These are phyloP conservation scores for Tetracladium maxilliforme DNA, from an alignment of 2,329 filamentous ascomycete genomes.

Conservation along the genomic window DNA sequence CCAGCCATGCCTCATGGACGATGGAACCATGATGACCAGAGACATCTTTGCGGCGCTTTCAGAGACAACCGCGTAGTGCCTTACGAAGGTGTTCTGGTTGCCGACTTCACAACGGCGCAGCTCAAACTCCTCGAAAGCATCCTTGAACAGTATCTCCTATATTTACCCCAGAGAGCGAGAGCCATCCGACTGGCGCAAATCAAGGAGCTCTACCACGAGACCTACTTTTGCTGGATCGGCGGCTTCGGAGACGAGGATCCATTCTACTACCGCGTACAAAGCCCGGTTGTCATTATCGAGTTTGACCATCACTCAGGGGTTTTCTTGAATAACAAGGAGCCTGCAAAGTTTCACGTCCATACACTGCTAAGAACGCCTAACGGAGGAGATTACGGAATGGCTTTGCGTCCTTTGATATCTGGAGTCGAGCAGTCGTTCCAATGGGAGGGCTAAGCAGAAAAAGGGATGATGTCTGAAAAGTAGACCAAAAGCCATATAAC, in stretches of 20 bases:
- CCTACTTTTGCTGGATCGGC: slow-evolving; percentile 71
- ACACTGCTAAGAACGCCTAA: slow-evolving; percentile 61
- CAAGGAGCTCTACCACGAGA: slow-evolving; percentile 45
- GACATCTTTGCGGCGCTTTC: slow-evolving; percentile 65
- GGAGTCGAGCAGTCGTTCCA: too few relatives aligned
- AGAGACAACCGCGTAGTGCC: slow-evolving; percentile 66
- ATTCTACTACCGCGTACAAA: slow-evolving; percentile 69
- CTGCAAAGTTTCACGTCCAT: slow-evolving; percentile 68
- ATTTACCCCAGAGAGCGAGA: slow-evolving; percentile 43
- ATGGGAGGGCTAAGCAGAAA: too few relatives aligned
- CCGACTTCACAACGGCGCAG: slow-evolving; percentile 29
- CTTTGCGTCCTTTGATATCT: too few relatives aligned
- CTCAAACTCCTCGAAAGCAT: slow-evolving; percentile 41
- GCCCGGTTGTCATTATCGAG: slow-evolving; percentile 58
- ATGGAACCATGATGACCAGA: slow-evolving; percentile 72
- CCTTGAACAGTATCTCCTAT: slow-evolving; percentile 50
- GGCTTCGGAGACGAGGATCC: slow-evolving; percentile 49
- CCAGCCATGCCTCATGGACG: slow-evolving; percentile 50
- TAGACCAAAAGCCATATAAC: too few relatives aligned
- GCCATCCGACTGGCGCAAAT: slow-evolving; percentile 37
- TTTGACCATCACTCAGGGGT: slow-evolving; percentile 73
- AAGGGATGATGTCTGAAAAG: too few relatives aligned
- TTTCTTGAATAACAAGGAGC: slow-evolving; percentile 58
- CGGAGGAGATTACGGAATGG: slow-evolving; percentile 59
- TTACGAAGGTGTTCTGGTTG: slow-evolving; percentile 46